Conservation (phyloP, 352 stramenopile species). For the Phytophthora brassicae region DNA sequence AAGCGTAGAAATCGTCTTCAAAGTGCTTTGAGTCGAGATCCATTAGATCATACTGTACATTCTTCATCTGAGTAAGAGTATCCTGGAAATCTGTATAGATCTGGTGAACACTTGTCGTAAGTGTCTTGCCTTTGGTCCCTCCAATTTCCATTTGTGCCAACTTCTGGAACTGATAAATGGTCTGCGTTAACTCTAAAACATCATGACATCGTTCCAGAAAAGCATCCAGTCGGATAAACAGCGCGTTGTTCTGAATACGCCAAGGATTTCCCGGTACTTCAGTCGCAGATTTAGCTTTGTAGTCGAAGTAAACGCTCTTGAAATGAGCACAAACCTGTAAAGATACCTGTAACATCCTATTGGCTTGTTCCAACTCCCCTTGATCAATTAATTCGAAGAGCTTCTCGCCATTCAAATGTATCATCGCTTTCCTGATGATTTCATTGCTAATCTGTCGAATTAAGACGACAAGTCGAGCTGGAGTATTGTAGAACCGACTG, state of each 20-base stretch:
- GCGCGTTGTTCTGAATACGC: constrained; percentile 90
- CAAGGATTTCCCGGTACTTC: constrained; percentile 89
- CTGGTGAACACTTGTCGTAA: constrained; percentile 89
- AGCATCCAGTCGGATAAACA: constrained; percentile 89
- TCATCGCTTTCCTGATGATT: constrained; percentile 76
- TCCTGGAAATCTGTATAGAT: constrained; percentile 89
- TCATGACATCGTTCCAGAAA: constrained; percentile 93
- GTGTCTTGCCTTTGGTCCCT: constrained; percentile 91
- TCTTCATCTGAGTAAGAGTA: constrained; percentile 73
- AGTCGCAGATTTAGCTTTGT: constrained; percentile 83
- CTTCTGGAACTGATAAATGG: constrained; percentile 89
- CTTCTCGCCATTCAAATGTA: constrained; percentile 69
- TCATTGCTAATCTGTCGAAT: constrained; percentile 90
- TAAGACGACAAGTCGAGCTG: constrained; percentile 84
- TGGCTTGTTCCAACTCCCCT: constrained; percentile 69
- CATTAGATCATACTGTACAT: constrained; percentile 87
- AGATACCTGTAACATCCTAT: constrained; percentile 67
- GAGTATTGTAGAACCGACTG: constrained; percentile 91
- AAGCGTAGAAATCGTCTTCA: constrained; percentile 92
- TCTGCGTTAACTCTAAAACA: constrained; percentile 88
- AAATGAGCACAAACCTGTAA: constrained; percentile 88
- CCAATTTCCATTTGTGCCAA: constrained; percentile 89
- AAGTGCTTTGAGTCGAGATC: constrained; percentile 90
- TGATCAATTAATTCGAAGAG: constrained; percentile 85
- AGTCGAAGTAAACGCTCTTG: constrained; percentile 93